These are phyloP conservation scores for Leishmania tropica DNA, from an alignment of 208 protist genomes.

Conservation along the genomic window DNA sequence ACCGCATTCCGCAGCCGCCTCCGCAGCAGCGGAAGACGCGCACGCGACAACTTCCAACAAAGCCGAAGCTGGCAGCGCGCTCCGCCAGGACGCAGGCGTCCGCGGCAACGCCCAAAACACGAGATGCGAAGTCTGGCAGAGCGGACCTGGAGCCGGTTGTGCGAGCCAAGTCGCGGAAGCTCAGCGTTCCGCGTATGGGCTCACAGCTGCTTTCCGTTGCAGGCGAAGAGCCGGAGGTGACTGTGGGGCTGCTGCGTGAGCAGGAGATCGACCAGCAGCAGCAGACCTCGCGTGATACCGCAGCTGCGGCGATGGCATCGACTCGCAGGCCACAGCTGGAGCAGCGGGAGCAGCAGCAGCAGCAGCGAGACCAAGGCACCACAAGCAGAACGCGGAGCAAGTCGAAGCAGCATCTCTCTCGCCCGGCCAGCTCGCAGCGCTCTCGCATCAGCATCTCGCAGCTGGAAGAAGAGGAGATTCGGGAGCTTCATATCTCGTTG, in stretches of 20 bases:
- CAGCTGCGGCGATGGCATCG: conserved; percentile 6
- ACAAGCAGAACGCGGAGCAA: not conserved
- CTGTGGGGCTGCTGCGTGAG: conserved; percentile 33
- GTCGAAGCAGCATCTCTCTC: not conserved
- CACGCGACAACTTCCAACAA: conserved; percentile 12
- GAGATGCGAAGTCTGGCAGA: not conserved
- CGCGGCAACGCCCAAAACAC: not conserved
- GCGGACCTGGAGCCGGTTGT: conserved; percentile 11
- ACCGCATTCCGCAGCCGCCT: conserved; percentile 10
- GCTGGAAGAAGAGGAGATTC: conserved; percentile 8
- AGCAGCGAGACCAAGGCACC: not conserved
- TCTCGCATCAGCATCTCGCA: conserved; percentile 14
- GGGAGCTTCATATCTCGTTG: conserved; percentile 3
- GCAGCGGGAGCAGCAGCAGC: conserved; percentile 10
- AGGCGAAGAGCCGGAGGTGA: conserved; percentile 33
- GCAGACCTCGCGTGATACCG: conserved; percentile 5
- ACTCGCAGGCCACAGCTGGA: conserved; percentile 8
- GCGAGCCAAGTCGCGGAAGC: conserved; percentile 26
- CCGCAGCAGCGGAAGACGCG: conserved; percentile 14
- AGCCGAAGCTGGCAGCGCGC: conserved; percentile 13
- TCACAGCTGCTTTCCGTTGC: conserved; percentile 18
- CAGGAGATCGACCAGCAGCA: conserved; percentile 13
- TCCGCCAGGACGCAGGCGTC: not conserved
- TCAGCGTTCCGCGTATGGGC: conserved; percentile 16
- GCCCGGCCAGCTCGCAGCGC: conserved; percentile 1